These are phyloP conservation scores for Alternaria conjuncta DNA, from an alignment of 2,329 filamentous ascomycete species.

Conservation along the genomic window DNA sequence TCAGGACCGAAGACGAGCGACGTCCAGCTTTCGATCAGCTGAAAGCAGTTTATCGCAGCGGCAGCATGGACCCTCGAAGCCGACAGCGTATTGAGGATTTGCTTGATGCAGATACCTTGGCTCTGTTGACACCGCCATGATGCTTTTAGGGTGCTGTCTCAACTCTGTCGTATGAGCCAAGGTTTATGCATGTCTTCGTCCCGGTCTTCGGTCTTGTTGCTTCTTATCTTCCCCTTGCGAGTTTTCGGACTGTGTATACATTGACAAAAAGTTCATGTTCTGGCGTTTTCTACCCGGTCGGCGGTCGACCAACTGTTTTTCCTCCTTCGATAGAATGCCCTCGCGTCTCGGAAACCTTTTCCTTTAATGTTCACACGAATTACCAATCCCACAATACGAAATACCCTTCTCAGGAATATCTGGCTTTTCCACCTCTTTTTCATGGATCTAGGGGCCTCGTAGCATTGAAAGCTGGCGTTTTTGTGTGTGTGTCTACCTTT, in stretches of 20 bases:
- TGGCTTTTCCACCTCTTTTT: conserved; percentile 16
- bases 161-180: not conserved
- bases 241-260: conserved; percentile 28
- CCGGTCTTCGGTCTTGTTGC: conserved; percentile 26
- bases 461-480: conserved; percentile 41
- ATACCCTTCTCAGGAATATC: conserved; percentile 30
- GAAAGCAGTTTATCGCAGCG: conserved; percentile 61
- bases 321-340: conserved; percentile 25
- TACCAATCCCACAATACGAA: conserved; percentile 26
- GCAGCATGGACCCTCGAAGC: conserved; percentile 61
- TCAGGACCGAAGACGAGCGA: conserved; percentile 55
- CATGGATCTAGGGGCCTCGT: conserved; percentile 21
- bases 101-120: conserved; percentile 59
- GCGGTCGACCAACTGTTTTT: conserved; percentile 25
- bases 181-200: not conserved
- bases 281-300: conserved; percentile 40
- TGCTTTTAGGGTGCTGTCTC: conserved; percentile 4
- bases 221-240: conserved; percentile 23
- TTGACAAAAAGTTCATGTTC: conserved; percentile 39
- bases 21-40: conserved; percentile 59
- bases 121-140: conserved; percentile 55
- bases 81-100: conserved; percentile 62
- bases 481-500: conserved; percentile 27
- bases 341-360: conserved; percentile 6
- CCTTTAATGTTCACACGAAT: conserved; percentile 35